Evolutionary conservation across 2,329 filamentous ascomycete species (phyloP), one percentile per base, ranked within the genome.

Genomic region (Cordyceps pruinosa): DNA sequence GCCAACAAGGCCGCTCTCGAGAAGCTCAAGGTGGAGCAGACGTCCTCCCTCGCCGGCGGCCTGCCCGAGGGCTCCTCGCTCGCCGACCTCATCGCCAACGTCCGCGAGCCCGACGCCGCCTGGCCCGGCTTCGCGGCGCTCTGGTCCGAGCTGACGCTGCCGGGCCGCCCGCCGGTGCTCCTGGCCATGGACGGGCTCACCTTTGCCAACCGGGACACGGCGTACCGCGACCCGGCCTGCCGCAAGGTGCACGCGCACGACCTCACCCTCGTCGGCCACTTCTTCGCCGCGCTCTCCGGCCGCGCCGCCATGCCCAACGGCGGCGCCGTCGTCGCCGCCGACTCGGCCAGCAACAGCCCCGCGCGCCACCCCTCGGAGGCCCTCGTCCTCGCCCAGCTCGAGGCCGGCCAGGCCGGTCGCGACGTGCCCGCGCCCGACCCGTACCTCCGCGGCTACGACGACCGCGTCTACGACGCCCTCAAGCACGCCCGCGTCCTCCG

Each of bases 211-310:
- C 81, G 80, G 63, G 68, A 84, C 37, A 90, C 86, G 61, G 83
- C 82, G 45, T 99, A 97, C 77, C 83, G 87, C 62, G 82, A 82
- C 61, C 77, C 87, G 2, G 77, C 87, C 25, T 88, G 83, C 65
- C 81, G 89, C 61, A 78, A 78, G 15, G 87, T 99, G 61, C 94
- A 99, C 75, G 81, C 91, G 28, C 90, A 96, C 72, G 88, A 97
- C 66, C 80, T 99, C 30, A 78, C 82, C 25, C 77, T 97, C 23
- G 77, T 96, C 53, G 80, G 84, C 57, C 81, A 88, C 63, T 96
- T 96, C 71, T 72, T 88, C 59, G 84, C 88, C 52, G 81, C 88
- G 57, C 79, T 97, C 28, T 81, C 81, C 28, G 87, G 87, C 58
- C 74, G 72, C 68, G 73, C 71, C 32, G 63, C 65, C 21, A 76